These are phyloP conservation scores for Fraxinus floribunda DNA, from an alignment of 305 asterid genomes.

Conservation along the genomic window DNA sequence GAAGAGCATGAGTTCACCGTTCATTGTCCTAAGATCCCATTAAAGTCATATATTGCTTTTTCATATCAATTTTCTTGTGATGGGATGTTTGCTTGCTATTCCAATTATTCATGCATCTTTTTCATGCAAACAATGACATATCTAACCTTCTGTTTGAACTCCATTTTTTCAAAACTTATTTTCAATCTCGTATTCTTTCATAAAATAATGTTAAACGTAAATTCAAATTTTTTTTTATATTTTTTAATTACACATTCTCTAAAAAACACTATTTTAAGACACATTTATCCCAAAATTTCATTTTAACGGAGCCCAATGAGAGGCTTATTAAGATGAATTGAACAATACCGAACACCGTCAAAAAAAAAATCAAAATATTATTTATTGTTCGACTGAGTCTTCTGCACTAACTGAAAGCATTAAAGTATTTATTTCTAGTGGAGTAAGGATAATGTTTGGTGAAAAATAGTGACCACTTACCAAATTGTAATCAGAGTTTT, in stretches of 20 bases:
- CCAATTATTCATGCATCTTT: neutral
- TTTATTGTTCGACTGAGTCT: no score
- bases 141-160: neutral
- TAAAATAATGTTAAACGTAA: neutral
- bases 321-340: neutral
- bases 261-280: no score
- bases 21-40: constrained; percentile 28
- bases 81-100: neutral
- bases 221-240: no score
- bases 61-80: neutral
- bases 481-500: constrained; percentile 22
- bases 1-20: constrained; percentile 16
- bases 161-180: neutral
- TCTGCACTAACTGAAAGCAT: neutral
- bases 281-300: no score
- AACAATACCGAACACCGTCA: neutral
- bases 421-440: neutral
- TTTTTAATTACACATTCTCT: no score
- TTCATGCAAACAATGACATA: neutral
- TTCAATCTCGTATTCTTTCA: neutral
- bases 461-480: constrained; percentile 34
- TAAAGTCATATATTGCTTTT: neutral
- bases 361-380: no score
- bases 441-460: constrained; percentile 38
- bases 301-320: neutral